Evolutionary conservation across 768 basidiomycete genomes (phyloP).

Genomic region (Astraeus odoratus): DNA sequence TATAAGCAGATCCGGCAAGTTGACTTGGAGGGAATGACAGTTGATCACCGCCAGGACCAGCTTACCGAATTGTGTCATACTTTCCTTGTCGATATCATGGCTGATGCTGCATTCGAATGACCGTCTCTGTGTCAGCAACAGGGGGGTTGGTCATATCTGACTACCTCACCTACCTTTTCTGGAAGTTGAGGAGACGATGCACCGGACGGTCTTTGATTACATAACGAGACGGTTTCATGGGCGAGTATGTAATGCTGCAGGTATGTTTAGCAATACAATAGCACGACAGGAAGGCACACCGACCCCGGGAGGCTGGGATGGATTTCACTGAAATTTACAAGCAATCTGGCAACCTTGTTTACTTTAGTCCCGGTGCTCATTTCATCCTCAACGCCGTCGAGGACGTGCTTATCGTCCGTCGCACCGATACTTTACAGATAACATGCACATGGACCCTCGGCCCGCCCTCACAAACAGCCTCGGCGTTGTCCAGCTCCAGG

Average conservation of each 20-base stretch:
- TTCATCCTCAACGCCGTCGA: constrained; percentile 78
- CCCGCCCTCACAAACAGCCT: constrained; percentile 43
- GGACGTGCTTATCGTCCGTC: constrained; percentile 76
- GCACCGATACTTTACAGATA: constrained; percentile 78
- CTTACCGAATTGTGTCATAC: no score
- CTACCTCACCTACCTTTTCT: neutral
- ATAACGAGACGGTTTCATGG: no score
- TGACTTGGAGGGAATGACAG: no score
- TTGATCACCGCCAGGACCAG: no score
- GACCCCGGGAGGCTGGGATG: no score
- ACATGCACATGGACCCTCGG: constrained; percentile 73
- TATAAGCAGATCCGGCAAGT: no score
- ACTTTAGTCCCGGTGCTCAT: constrained; percentile 82
- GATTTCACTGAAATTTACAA: constrained; percentile 86
- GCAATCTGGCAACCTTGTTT: constrained; percentile 61
- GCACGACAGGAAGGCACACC: no score
- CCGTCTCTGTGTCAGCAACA: neutral
- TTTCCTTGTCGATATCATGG: no score
- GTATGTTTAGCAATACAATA: no score
- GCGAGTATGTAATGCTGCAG: no score
- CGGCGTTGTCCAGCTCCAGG: constrained; percentile 31
- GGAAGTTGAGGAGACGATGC: neutral
- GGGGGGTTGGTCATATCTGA: neutral
- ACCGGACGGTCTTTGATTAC: no score
- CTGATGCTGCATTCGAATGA: no score